phyloP scores from a whole-genome alignment of 2,329 filamentous ascomycete species.

The Nothophoma quercina region DNA sequence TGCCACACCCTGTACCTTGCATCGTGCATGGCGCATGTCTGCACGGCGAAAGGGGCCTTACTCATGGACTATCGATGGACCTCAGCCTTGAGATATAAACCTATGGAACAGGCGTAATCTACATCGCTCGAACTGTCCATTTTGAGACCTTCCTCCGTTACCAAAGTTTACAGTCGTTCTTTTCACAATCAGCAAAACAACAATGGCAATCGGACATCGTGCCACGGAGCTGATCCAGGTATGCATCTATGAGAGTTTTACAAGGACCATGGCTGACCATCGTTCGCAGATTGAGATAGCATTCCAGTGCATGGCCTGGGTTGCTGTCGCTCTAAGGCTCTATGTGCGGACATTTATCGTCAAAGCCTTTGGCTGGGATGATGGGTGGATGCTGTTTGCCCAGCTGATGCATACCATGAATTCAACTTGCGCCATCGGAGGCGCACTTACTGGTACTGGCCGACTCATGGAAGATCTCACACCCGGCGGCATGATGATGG shows the following conservation, averaged over 20 bases:
- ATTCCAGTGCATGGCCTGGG: slow-evolving; percentile 1
- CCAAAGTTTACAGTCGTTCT: neutral
- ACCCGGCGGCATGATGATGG: slow-evolving; percentile 12
- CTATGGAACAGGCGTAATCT: neutral
- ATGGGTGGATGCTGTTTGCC: slow-evolving; percentile 24
- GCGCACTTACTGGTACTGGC: slow-evolving; percentile 4
- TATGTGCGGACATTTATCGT: slow-evolving; percentile 21
- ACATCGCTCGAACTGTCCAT: neutral
- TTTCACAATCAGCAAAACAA: neutral
- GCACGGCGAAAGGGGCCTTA: neutral
- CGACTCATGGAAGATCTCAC: slow-evolving; percentile 1
- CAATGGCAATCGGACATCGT: neutral
- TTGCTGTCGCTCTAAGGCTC: slow-evolving; percentile 12
- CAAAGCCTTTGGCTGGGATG: slow-evolving; percentile 23
- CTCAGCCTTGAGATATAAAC: neutral
- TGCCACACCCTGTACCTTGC: neutral
- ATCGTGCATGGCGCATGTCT: neutral
- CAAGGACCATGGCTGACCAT: neutral
- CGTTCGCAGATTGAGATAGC: neutral
- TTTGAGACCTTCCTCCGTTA: neutral
- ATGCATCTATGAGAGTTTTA: neutral
- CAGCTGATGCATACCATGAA: slow-evolving; percentile 16
- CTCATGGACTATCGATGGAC: neutral
- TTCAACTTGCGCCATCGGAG: neutral
- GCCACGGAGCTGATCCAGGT: slow-evolving; percentile 4